Evolutionary conservation across 78 protist genomes (phyloP).

Genomic region (Diacronema lutheri): DNA sequence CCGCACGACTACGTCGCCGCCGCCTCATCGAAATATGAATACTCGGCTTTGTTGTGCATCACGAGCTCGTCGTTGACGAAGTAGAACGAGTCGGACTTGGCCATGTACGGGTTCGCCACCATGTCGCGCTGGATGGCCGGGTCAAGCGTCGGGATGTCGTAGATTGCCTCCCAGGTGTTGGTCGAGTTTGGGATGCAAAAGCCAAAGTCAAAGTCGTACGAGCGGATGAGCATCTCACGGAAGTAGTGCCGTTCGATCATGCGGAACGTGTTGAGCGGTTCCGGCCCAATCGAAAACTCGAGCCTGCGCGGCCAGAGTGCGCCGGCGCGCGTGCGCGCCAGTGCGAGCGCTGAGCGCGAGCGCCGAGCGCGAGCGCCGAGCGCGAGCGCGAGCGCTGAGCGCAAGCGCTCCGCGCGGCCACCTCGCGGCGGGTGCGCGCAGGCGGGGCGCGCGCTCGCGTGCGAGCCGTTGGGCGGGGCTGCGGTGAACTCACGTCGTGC

Average conservation of each 20-base stretch:
- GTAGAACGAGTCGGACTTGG: slow-evolving; percentile 74
- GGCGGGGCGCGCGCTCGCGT: background rate
- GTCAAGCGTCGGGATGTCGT: slow-evolving; percentile 54
- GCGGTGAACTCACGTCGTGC: slow-evolving; percentile 26
- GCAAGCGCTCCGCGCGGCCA: background rate
- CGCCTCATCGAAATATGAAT: slow-evolving; percentile 39
- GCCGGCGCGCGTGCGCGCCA: background rate
- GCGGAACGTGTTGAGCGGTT: slow-evolving; percentile 63
- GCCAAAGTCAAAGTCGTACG: slow-evolving; percentile 74
- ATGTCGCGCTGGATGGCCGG: slow-evolving; percentile 28
- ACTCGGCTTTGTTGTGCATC: slow-evolving; percentile 82
- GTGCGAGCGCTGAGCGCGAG: background rate
- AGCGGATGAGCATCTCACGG: slow-evolving; percentile 60
- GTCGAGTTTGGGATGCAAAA: slow-evolving; percentile 78
- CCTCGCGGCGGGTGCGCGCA: background rate
- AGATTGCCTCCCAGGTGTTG: slow-evolving; percentile 66
- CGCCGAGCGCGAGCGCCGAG: background rate
- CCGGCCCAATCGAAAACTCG: slow-evolving; percentile 59
- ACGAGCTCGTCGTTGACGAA: slow-evolving; percentile 68
- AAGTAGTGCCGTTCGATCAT: slow-evolving; percentile 87
- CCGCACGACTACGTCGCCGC: too few relatives aligned
- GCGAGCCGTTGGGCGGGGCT: too few relatives aligned
- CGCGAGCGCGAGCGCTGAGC: background rate
- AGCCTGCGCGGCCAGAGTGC: slow-evolving; percentile 17
- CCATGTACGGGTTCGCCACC: slow-evolving; percentile 52